phyloP scores from a whole-genome alignment of 2,329 filamentous ascomycete genomes.

The Colletotrichum lindemuthianum region DNA sequence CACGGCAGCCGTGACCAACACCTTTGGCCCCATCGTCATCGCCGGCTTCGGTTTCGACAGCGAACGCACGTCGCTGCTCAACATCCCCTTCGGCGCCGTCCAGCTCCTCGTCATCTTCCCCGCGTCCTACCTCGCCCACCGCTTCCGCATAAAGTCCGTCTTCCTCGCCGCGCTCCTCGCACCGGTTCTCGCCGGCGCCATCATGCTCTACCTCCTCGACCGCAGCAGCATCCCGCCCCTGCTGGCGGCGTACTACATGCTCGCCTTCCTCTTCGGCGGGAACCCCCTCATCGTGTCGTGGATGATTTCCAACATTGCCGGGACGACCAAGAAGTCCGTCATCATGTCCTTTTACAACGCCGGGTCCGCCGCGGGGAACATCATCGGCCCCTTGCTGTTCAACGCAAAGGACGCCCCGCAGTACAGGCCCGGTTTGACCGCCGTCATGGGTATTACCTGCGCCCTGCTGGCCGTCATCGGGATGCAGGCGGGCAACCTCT shows the following conservation, averaged over 20 bases:
- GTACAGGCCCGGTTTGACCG: slow-evolving; percentile 67
- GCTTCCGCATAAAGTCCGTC: slow-evolving; percentile 64
- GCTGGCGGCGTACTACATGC: slow-evolving; percentile 71
- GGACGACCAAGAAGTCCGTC: slow-evolving; percentile 73
- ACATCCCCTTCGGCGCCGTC: slow-evolving; percentile 73
- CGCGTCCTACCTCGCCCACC: slow-evolving; percentile 67
- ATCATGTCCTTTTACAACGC: slow-evolving; percentile 73
- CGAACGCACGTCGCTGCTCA: slow-evolving; percentile 67
- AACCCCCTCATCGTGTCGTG: slow-evolving; percentile 74
- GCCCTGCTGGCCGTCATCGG: slow-evolving; percentile 48
- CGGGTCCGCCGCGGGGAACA: slow-evolving; percentile 70
- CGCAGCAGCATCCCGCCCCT: slow-evolving; percentile 54
- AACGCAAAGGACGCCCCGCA: slow-evolving; percentile 64
- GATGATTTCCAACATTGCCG: slow-evolving; percentile 76
- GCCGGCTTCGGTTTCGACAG: slow-evolving; percentile 68
- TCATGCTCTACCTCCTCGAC: slow-evolving; percentile 64
- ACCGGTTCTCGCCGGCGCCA: slow-evolving; percentile 69
- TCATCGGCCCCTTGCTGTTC: slow-evolving; percentile 74
- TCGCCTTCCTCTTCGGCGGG: slow-evolving; percentile 73
- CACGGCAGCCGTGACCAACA: slow-evolving; percentile 71
- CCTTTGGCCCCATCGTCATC: slow-evolving; percentile 72
- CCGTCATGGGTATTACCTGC: slow-evolving; percentile 64
- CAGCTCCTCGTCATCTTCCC: slow-evolving; percentile 69
- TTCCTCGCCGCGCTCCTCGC: slow-evolving; percentile 64
- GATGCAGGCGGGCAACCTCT: slow-evolving; percentile 21